phyloP scores from a whole-genome alignment of 106 monocot species.

The Vanilla planifolia region DNA sequence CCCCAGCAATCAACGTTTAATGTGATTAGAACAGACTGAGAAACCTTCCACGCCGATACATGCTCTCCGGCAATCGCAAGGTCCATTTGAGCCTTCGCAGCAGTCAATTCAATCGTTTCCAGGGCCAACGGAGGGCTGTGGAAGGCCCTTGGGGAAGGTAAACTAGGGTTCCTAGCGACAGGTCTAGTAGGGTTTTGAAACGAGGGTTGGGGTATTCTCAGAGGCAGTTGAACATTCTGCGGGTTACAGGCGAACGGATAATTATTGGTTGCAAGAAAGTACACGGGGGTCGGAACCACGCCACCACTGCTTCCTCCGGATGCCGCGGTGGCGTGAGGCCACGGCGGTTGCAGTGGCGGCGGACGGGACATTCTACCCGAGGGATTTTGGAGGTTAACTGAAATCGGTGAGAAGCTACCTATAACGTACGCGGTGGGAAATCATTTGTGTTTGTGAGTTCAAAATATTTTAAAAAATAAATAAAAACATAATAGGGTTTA shows the following conservation, averaged over 20 bases:
- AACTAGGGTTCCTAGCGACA: neutral
- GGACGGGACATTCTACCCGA: slow-evolving; percentile 1
- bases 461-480: neutral
- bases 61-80: slow-evolving; percentile 39
- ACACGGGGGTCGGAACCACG: neutral
- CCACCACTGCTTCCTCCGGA: neutral
- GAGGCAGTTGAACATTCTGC: neutral
- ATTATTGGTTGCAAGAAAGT: slow-evolving; percentile 10
- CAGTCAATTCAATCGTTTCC: slow-evolving; percentile 37
- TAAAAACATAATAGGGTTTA: too few relatives aligned
- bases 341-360: slow-evolving; percentile 3
- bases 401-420: too few relatives aligned
- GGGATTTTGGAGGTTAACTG: too few relatives aligned
- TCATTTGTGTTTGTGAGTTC: neutral
- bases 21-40: slow-evolving; percentile 47
- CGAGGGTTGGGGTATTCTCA: neutral
- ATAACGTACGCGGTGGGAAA: too few relatives aligned
- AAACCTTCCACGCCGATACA: slow-evolving; percentile 76
- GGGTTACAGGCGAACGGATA: slow-evolving; percentile 8
- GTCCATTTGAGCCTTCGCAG: slow-evolving; percentile 50
- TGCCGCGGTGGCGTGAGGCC: neutral
- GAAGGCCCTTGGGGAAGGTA: slow-evolving; percentile 1
- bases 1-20: slow-evolving; percentile 65
- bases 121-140: slow-evolving; percentile 6
- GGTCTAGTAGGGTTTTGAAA: slow-evolving; percentile 11